Evolutionary conservation across 2,329 filamentous ascomycete genomes (phyloP).

Genomic region (Ophiosphaerella korrae): DNA sequence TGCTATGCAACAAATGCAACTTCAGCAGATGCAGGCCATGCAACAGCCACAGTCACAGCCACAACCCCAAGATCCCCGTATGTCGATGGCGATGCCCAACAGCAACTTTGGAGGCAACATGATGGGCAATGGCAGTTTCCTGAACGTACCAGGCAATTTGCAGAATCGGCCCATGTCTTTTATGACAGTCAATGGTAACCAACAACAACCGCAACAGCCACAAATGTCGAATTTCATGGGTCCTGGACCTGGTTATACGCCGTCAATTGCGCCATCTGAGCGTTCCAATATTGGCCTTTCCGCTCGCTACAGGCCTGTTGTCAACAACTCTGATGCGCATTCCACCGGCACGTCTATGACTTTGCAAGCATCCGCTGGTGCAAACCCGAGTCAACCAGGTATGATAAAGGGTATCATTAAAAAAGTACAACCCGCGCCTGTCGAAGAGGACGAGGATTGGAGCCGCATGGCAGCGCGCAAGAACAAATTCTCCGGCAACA

Average conservation of each 20-base stretch:
- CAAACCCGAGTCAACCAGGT: constrained; percentile 15
- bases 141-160: constrained; percentile 26
- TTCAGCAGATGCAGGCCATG: constrained; percentile 57
- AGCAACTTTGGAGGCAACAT: constrained; percentile 25
- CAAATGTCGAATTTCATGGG: constrained; percentile 38
- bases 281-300: constrained; percentile 92
- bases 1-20: constrained; percentile 60
- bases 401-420: constrained; percentile 44
- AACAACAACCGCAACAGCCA: constrained; percentile 48
- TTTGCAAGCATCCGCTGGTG: constrained; percentile 37
- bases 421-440: neutral
- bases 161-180: constrained; percentile 57
- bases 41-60: constrained; percentile 38
- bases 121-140: constrained; percentile 31
- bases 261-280: constrained; percentile 94
- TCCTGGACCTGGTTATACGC: constrained; percentile 66
- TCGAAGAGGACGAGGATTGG: constrained; percentile 43
- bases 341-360: constrained; percentile 40
- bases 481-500: constrained; percentile 25
- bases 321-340: constrained; percentile 47
- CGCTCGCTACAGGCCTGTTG: constrained; percentile 88
- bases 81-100: constrained; percentile 31
- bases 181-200: constrained; percentile 50
- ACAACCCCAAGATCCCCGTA: constrained; percentile 30
- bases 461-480: constrained; percentile 38